A percentile compares a stretch with the other conserved stretches of the same genome.
Conservation (phyloP, 352 stramenopile genomes). For the Pythium dissimile region DNA sequence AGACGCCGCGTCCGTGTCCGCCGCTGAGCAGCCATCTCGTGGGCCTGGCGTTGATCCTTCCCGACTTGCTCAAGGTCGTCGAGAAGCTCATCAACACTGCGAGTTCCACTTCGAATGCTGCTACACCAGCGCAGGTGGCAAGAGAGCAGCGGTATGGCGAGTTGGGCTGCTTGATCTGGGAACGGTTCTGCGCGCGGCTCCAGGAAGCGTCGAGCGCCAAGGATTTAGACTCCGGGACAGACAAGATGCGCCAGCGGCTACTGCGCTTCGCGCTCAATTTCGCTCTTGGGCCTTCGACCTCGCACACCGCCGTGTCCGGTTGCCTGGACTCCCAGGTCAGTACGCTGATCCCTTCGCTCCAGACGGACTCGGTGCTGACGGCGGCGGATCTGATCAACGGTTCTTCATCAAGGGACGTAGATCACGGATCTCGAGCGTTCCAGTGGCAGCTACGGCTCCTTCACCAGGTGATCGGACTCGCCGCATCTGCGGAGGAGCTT, state of each 20-base stretch:
- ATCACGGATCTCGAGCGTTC: conserved; percentile 6
- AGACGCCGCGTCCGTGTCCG: conserved; percentile 13
- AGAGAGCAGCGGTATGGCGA: conserved; percentile 14
- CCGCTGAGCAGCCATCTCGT: conserved; percentile 26
- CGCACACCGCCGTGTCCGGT: not conserved
- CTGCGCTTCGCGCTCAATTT: conserved; percentile 51
- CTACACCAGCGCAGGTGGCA: conserved; percentile 1
- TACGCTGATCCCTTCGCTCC: conserved; percentile 8
- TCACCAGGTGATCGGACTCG: conserved; percentile 25
- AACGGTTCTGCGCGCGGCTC: conserved; percentile 41
- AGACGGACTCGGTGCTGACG: conserved; percentile 16
- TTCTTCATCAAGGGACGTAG: not conserved
- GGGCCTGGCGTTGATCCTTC: conserved; percentile 44
- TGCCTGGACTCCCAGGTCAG: conserved; percentile 19
- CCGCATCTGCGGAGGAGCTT: conserved; percentile 24
- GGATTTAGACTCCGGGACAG: not conserved
- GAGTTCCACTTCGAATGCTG: not conserved
- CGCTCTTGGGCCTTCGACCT: conserved; percentile 33
- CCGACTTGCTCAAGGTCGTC: conserved; percentile 41
- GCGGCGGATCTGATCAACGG: conserved; percentile 17
- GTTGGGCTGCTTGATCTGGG: conserved; percentile 27
- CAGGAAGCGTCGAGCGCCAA: not conserved
- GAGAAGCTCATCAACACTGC: conserved; percentile 26
- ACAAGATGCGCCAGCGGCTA: conserved; percentile 41
- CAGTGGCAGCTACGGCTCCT: conserved; percentile 49